A percentile compares a stretch with the other conserved stretches of the same genome.
These are phyloP conservation scores for Teratosphaeriaceae sp. DNA, from an alignment of 2,329 filamentous ascomycete genomes.

Conservation along the genomic window DNA sequence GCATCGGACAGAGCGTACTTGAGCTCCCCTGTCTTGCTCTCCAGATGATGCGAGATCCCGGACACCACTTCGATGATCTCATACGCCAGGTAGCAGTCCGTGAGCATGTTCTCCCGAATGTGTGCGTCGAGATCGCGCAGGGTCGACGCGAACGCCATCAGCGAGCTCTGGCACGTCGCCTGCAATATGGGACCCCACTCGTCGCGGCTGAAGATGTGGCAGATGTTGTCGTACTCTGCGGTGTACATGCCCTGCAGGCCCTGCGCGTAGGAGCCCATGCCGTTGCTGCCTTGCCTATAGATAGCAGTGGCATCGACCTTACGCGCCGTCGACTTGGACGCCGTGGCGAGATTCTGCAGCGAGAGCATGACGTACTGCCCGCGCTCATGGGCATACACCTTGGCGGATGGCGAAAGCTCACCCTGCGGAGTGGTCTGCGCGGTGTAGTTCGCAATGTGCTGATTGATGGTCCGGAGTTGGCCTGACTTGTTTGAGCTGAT, in stretches of 20 bases:
- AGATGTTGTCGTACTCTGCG: conserved; percentile 87
- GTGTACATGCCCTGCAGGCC: conserved; percentile 81
- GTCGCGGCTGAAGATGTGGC: conserved; percentile 75
- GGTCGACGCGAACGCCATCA: conserved; percentile 79
- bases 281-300: conserved; percentile 83
- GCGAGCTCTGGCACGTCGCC: conserved; percentile 67
- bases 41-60: conserved; percentile 68
- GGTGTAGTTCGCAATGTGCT: conserved; percentile 31
- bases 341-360: conserved; percentile 78
- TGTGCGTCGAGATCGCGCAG: conserved; percentile 83
- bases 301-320: conserved; percentile 69
- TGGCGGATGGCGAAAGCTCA: conserved; percentile 53
- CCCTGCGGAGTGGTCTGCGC: conserved; percentile 19
- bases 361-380: conserved; percentile 80
- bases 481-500: conserved; percentile 69
- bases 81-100: conserved; percentile 91
- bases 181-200: conserved; percentile 78
- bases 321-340: conserved; percentile 69
- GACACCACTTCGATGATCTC: conserved; percentile 91
- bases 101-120: conserved; percentile 76
- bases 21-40: conserved; percentile 75
- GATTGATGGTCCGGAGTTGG: conserved; percentile 72
- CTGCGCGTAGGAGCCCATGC: conserved; percentile 81
- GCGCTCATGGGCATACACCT: conserved; percentile 78
- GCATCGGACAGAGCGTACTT: conserved; percentile 78